A percentile compares a stretch with the other conserved stretches of the same genome.
Evolutionary conservation across 2,329 filamentous ascomycete genomes (phyloP).

Genomic region (Epichloe gansuensis): DNA sequence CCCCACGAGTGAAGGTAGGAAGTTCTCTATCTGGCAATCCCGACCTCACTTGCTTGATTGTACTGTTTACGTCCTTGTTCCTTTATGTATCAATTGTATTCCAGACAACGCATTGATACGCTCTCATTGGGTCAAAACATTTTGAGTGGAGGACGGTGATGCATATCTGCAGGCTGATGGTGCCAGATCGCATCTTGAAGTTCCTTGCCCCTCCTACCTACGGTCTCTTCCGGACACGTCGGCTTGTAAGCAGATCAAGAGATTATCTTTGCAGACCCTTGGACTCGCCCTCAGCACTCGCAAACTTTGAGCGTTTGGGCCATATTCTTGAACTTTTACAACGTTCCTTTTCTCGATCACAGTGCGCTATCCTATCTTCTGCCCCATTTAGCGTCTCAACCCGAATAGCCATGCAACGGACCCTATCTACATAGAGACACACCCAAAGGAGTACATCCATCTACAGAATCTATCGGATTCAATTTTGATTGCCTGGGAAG

Average conservation of each 20-base stretch:
- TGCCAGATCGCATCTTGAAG: neutral
- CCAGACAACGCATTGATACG: neutral
- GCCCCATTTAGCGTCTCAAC: neutral
- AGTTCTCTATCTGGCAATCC: no score
- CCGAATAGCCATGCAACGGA: neutral
- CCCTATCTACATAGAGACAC: neutral
- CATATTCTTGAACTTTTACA: no score
- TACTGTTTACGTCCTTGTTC: no score
- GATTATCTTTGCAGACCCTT: neutral
- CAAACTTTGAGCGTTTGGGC: no score
- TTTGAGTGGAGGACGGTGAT: neutral
- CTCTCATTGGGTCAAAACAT: neutral
- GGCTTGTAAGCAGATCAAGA: neutral
- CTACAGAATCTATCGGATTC: neutral
- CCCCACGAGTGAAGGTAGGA: no score
- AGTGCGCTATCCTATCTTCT: neutral
- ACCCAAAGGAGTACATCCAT: neutral
- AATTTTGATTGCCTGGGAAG: neutral
- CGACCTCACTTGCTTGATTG: no score
- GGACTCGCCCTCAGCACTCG: no score
- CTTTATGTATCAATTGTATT: no score
- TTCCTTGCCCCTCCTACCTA: neutral
- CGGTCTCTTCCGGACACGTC: neutral
- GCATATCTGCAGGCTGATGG: neutral
- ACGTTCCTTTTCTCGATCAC: neutral